phyloP scores from a whole-genome alignment of 768 basidiomycete species.

The Russula emetica region DNA sequence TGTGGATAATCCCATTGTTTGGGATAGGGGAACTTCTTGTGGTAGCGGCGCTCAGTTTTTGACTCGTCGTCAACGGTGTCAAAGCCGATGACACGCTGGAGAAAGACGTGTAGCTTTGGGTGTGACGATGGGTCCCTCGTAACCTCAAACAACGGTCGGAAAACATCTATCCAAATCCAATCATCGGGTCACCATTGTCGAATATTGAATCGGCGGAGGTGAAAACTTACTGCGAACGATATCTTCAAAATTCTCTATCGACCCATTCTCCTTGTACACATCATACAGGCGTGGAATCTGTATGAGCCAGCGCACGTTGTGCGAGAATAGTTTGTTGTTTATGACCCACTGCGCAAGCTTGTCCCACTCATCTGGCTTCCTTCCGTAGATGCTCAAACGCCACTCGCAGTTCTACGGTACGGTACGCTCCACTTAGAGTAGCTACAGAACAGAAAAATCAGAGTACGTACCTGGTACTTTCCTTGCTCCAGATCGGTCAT shows the following conservation, averaged over 20 bases:
- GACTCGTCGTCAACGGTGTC: slow-evolving; percentile 99
- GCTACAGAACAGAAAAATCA: not conserved
- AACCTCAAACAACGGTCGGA: slow-evolving; percentile 91
- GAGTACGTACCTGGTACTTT: slow-evolving; percentile 80
- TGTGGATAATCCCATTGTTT: slow-evolving; percentile 83
- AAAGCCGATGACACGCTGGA: slow-evolving; percentile 93
- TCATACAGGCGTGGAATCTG: slow-evolving; percentile 94
- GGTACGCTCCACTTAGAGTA: not conserved
- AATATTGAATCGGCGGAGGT: not conserved
- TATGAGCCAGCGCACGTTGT: slow-evolving; percentile 97
- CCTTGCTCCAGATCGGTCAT: slow-evolving; percentile 98
- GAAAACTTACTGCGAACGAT: slow-evolving; percentile 73
- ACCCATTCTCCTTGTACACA: slow-evolving; percentile 86
- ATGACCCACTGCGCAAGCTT: slow-evolving; percentile 97
- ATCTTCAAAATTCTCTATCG: slow-evolving; percentile 83
- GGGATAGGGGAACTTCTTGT: slow-evolving; percentile 92
- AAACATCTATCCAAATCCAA: slow-evolving; percentile 75
- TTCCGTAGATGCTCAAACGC: slow-evolving; percentile 94
- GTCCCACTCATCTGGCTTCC: slow-evolving; percentile 86
- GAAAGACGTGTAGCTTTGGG: slow-evolving; percentile 91
- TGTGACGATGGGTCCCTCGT: slow-evolving; percentile 86
- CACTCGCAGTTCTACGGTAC: slow-evolving; percentile 84
- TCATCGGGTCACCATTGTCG: not conserved
- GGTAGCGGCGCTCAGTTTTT: slow-evolving; percentile 84
- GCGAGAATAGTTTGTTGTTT: slow-evolving; percentile 87